A percentile compares a stretch with the other conserved stretches of the same genome.
Conservation (phyloP, 208 protist genomes). For the Leishmania turanica region DNA sequence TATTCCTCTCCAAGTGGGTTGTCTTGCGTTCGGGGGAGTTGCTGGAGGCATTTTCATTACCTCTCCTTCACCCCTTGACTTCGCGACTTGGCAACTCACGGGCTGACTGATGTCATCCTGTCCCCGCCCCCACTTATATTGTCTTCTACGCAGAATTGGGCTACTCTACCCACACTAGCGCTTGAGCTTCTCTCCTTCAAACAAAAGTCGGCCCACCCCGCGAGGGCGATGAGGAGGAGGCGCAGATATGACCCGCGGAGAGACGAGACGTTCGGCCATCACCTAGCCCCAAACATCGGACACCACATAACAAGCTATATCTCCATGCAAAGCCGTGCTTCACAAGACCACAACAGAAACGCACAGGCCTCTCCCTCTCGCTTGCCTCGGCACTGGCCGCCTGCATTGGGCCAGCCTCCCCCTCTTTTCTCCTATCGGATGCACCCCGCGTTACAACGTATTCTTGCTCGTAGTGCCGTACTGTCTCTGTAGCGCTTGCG, state of each 20-base stretch:
- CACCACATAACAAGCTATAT: background rate
- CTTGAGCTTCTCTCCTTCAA: background rate
- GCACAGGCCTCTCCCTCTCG: background rate
- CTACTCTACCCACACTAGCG: background rate
- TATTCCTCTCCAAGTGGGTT: background rate
- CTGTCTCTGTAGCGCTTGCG: background rate
- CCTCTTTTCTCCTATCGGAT: background rate
- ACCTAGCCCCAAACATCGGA: background rate
- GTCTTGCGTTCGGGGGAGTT: background rate
- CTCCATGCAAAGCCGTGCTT: too few relatives aligned
- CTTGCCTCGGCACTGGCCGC: background rate
- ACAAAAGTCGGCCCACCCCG: background rate
- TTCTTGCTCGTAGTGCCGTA: conserved; percentile 6
- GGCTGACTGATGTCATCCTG: background rate
- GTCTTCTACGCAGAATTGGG: background rate
- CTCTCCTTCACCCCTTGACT: too few relatives aligned
- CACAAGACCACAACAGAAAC: too few relatives aligned
- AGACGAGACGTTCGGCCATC: background rate
- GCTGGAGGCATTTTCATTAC: background rate
- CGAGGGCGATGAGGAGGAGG: background rate
- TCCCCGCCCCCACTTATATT: background rate
- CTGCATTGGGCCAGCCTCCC: background rate
- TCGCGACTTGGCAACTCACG: background rate
- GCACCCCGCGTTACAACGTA: background rate
- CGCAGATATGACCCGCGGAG: background rate